Conservation (phyloP, 2,329 filamentous ascomycete species). For the Botryotinia convoluta region DNA sequence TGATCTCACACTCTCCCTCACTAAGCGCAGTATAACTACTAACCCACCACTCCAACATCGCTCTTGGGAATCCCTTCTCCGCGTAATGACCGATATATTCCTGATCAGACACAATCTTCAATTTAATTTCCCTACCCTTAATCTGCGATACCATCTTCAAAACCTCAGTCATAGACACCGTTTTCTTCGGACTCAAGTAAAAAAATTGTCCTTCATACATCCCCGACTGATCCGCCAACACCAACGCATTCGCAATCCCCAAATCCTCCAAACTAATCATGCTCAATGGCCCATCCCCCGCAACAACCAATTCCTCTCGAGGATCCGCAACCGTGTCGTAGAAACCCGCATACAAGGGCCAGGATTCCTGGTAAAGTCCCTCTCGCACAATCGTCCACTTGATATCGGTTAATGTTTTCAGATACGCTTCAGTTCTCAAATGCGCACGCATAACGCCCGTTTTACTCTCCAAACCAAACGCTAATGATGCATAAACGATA, state of each 20-base stretch:
- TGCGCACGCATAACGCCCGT: slow-evolving; percentile 31
- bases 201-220: slow-evolving; percentile 15
- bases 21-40: not conserved
- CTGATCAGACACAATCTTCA: not conserved
- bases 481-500: slow-evolving; percentile 39
- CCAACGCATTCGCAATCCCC: slow-evolving; percentile 29
- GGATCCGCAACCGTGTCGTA: slow-evolving; percentile 24
- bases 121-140: not conserved
- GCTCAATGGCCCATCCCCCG: slow-evolving; percentile 31
- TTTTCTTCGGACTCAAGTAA: not conserved
- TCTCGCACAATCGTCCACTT: slow-evolving; percentile 32
- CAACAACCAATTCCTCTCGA: slow-evolving; percentile 30
- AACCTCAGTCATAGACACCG: not conserved
- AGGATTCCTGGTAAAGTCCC: slow-evolving; percentile 34
- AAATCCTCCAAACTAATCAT: slow-evolving; percentile 33
- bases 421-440: slow-evolving; percentile 30
- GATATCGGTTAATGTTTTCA: slow-evolving; percentile 3
- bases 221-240: slow-evolving; percentile 22
- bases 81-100: slow-evolving; percentile 1
- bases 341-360: slow-evolving; percentile 34
- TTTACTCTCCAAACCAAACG: slow-evolving; percentile 23
- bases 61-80: not conserved
- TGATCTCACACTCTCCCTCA: not conserved
- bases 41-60: slow-evolving; percentile 14
- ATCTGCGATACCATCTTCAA: not conserved